Conservation (phyloP, 129 eudicot species). For the Saposhnikovia divaricata region DNA sequence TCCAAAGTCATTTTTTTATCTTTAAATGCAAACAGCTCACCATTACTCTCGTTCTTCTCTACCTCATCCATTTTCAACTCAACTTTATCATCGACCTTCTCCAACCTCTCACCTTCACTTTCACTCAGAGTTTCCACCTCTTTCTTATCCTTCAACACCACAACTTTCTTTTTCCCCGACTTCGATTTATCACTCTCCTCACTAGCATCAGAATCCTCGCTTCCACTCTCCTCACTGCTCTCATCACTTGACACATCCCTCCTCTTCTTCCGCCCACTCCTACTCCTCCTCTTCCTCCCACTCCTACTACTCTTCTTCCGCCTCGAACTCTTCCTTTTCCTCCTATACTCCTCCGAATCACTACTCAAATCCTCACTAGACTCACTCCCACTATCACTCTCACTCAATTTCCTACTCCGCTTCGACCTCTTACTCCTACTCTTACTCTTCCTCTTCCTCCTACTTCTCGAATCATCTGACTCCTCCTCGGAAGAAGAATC, state of each 20-base stretch:
- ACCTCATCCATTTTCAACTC: slow-evolving; percentile 26
- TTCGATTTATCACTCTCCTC: slow-evolving; percentile 19
- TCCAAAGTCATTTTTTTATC: slow-evolving; percentile 55
- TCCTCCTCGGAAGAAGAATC: slow-evolving; percentile 14
- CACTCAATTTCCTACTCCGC: slow-evolving; percentile 26
- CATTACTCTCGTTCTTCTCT: slow-evolving; percentile 26
- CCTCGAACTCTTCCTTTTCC: slow-evolving; percentile 24
- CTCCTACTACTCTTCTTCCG: slow-evolving; percentile 27
- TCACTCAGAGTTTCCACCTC: slow-evolving; percentile 15
- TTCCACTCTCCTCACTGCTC: slow-evolving; percentile 34
- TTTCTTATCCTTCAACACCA: slow-evolving; percentile 28
- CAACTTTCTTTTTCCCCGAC: slow-evolving; percentile 23
- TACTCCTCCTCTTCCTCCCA: slow-evolving; percentile 32
- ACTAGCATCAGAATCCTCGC: slow-evolving; percentile 28
- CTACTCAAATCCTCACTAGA: slow-evolving; percentile 33
- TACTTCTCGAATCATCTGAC: slow-evolving; percentile 24
- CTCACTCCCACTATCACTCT: slow-evolving; percentile 30
- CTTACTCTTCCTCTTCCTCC: slow-evolving; percentile 32
- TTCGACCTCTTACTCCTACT: slow-evolving; percentile 10
- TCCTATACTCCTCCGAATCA: slow-evolving; percentile 42
- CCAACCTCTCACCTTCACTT: slow-evolving; percentile 23
- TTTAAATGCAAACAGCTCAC: slow-evolving; percentile 44
- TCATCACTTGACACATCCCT: slow-evolving; percentile 25
- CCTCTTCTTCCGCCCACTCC: slow-evolving; percentile 31
- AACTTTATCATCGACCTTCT: slow-evolving; percentile 21